Evolutionary conservation across 179 eudicot genomes (phyloP), one percentile per base, ranked within the genome.

Genomic region (Corrigiola litoralis): DNA sequence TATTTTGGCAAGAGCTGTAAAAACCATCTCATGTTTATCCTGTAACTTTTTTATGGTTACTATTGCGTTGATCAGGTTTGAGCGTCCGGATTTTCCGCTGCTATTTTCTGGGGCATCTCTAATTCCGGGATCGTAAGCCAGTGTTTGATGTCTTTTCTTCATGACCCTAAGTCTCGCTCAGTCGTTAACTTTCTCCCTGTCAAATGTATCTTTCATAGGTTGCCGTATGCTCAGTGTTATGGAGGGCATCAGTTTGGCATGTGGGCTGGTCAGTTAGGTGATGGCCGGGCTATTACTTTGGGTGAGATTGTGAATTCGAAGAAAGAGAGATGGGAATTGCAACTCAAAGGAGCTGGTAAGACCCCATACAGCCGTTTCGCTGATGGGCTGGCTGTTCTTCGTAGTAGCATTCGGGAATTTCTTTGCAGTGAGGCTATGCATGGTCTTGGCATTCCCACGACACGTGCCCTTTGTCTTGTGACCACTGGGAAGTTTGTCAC

Each of bases 241-340:
- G 99, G 99, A 60, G 99, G 99, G 37, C 97, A 95, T 80, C 99
- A 95, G 76, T 95, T 95, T 76, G 99, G 99, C 55, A 84, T 72
- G 83, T 95, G 99, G 99, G 99, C 99, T 62, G 99, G 99, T 73
- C 99, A 95, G 76, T 76, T 95, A 66, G 99, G 99, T 68, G 99
- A 95, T 82, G 99, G 99, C 57, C 89, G 99, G 38, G 99, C 99
- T 63, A 88, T 95, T 32, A 88, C 95, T 24, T 78, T 95, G 44
- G 99, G 99, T 47, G 99, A 95, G 78, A 57, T 86, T 57, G 49
- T 95, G 52, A 95, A 88, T 71, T 88, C 95, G 1, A 91, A 81
- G 74, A 80, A 81, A 33, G 84, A 88, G 74, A 91, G 97, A 79
- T 95, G 97, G 97, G 99, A 95, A 66, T 65, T 95, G 77, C 99